phyloP scores from a whole-genome alignment of 140 eudicot genomes.

The Flaveria floridana region DNA sequence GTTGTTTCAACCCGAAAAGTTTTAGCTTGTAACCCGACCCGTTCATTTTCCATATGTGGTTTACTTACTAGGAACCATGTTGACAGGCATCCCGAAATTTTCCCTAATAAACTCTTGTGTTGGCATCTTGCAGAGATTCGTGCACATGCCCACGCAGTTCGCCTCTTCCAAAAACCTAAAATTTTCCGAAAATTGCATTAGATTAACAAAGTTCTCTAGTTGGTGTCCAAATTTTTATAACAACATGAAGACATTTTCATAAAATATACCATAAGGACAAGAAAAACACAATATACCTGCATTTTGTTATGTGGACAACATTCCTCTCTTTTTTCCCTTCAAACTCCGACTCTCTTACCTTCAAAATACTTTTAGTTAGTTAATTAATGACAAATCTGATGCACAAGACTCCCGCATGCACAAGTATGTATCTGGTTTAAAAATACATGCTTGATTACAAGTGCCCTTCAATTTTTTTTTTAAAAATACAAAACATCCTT shows the following conservation, averaged over 20 bases:
- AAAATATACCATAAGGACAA: background rate
- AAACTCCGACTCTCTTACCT: slow-evolving; percentile 84
- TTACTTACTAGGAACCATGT: slow-evolving; percentile 91
- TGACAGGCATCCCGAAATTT: slow-evolving; percentile 63
- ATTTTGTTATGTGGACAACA: slow-evolving; percentile 71
- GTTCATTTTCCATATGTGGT: background rate
- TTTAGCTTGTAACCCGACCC: background rate
- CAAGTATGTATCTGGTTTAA: no score
- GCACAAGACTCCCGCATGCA: no score
- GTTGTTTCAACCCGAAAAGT: background rate
- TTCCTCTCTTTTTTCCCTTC: slow-evolving; percentile 78
- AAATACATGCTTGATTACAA: no score
- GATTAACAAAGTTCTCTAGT: background rate
- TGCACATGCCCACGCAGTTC: slow-evolving; percentile 91
- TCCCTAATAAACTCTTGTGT: slow-evolving; percentile 76
- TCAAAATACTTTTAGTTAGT: slow-evolving; percentile 6
- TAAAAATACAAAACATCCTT: no score
- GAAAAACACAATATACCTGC: slow-evolving; percentile 55
- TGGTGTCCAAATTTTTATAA: background rate
- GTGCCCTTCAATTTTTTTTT: no score
- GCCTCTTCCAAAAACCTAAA: slow-evolving; percentile 80
- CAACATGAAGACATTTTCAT: background rate
- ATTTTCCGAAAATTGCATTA: background rate
- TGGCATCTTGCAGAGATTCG: slow-evolving; percentile 89
- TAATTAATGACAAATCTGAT: background rate